Conservation (phyloP, 306 rosid species). For the Citrullus mucosospermus region DNA sequence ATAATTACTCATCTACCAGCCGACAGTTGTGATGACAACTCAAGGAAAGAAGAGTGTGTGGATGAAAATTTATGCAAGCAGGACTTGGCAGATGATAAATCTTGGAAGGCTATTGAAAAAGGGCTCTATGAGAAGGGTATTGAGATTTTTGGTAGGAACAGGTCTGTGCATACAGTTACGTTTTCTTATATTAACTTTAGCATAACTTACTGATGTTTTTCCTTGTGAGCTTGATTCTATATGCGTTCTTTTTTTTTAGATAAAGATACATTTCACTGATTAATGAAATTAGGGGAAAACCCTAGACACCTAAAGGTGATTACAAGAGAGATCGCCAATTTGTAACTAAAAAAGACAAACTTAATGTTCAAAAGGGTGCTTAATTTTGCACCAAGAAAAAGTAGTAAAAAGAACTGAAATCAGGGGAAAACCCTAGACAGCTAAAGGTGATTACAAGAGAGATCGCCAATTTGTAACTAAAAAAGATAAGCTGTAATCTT, state of each 20-base stretch:
- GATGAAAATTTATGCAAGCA: constrained; percentile 60
- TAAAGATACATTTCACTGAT: too few relatives aligned
- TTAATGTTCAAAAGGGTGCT: too few relatives aligned
- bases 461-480: too few relatives aligned
- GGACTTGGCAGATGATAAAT: constrained; percentile 43
- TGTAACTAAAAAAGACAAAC: too few relatives aligned
- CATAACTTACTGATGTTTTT: neutral
- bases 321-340: too few relatives aligned
- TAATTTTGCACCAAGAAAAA: too few relatives aligned
- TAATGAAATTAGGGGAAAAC: too few relatives aligned
- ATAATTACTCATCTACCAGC: constrained; percentile 38
- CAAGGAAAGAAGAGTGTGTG: constrained; percentile 55
- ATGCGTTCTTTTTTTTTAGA: neutral
- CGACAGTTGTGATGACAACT: constrained; percentile 48
- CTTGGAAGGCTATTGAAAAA: constrained; percentile 82
- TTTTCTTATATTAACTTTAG: constrained; percentile 12
- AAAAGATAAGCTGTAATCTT: too few relatives aligned
- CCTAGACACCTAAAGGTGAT: too few relatives aligned
- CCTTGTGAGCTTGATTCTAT: neutral
- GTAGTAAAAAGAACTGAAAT: too few relatives aligned
- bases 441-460: too few relatives aligned
- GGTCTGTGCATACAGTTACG: constrained; percentile 35
- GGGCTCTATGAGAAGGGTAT: constrained; percentile 84
- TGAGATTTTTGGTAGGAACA: constrained; percentile 86
- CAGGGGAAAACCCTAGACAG: too few relatives aligned